Conservation (phyloP, 2,329 filamentous ascomycete genomes). For the Huntiella abstrusa region DNA sequence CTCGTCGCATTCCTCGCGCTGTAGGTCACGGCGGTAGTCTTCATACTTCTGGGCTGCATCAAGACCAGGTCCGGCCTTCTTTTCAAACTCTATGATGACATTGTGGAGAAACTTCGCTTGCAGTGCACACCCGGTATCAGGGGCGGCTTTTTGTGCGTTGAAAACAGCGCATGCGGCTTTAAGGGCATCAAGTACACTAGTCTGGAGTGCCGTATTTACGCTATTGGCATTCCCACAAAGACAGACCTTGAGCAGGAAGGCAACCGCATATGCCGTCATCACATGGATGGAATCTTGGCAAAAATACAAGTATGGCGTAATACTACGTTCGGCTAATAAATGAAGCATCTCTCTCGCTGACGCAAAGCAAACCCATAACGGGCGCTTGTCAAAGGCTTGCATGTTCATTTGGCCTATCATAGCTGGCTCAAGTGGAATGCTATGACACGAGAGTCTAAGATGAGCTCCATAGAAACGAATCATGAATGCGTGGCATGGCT, state of each 20-base stretch:
- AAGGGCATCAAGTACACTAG: constrained; percentile 12
- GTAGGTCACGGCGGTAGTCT: not conserved
- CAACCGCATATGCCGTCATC: constrained; percentile 24
- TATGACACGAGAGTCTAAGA: constrained; percentile 20
- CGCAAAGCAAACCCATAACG: constrained; percentile 17
- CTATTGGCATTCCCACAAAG: constrained; percentile 6
- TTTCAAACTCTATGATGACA: constrained; percentile 9
- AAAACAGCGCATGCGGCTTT: constrained; percentile 14
- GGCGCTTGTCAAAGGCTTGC: constrained; percentile 15
- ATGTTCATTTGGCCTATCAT: constrained; percentile 14
- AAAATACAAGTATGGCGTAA: constrained; percentile 19
- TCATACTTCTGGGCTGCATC: not conserved
- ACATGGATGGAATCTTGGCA: constrained; percentile 24
- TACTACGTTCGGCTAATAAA: constrained; percentile 15
- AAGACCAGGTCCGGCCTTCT: constrained; percentile 3
- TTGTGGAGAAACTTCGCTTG: constrained; percentile 17
- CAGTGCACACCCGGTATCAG: constrained; percentile 16
- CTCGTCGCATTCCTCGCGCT: not conserved
- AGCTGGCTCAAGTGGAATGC: constrained; percentile 18
- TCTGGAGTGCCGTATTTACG: constrained; percentile 10
- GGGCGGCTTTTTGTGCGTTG: constrained; percentile 15
- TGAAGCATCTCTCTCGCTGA: constrained; percentile 19
- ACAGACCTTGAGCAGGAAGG: constrained; percentile 20
- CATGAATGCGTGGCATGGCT: constrained; percentile 19
- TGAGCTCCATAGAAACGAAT: constrained; percentile 22